Base-by-base conservation (phyloP, 306 rosid species). In the Quercus gilva region DNA sequence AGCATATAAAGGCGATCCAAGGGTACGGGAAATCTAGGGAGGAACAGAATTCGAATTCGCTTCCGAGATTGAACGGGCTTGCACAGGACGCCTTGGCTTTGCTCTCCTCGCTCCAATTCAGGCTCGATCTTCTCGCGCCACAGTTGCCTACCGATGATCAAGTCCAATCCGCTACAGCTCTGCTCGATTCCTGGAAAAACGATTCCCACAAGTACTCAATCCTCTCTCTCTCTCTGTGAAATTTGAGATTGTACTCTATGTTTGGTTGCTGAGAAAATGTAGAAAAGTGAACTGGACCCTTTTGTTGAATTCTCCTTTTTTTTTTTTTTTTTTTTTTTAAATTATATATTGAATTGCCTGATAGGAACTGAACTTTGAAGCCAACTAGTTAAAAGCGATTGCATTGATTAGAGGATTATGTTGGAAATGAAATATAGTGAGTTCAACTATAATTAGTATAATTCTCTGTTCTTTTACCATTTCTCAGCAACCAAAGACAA, bases 51-150 rank as follows among this genome's bases (percentile, higher is more conserved):
- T 10, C 64, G 12, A 58, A 85, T 75, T 92, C 99, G 14, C 92
- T 92, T 9, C 87, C 89, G 2, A 95, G 98, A 79, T 88, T 95
- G 87, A 91, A 95, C 33, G 98, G 90, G 17, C 74, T 95, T 3
- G 93, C 92, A 52, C 98, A 95, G 52, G 99, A 95, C 87, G 91
- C 87, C 28, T 85, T 95, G 85, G 55, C 91, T 15, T 57, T 91
- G 74, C 91, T 95, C 28, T 87, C 92, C 72, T 90, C 97, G 5
- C 74, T 90, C 59, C 83, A 83, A 52, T 92, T 95, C 87, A 92
- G 81, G 80, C 98, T 95, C 21, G 98, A 92, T 84, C 92, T 95
- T 61, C 97, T 89, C 64, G 89, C 98, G 55, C 97, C 97, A 4
- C 99, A 92, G 73, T 86, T 95, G 82, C 96, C 94, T 35, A 64